A percentile compares a stretch with the other conserved stretches of the same genome.
These are phyloP conservation scores for Ustilago esculenta DNA, from an alignment of 1,284 basidiomycete species.

Conservation along the genomic window DNA sequence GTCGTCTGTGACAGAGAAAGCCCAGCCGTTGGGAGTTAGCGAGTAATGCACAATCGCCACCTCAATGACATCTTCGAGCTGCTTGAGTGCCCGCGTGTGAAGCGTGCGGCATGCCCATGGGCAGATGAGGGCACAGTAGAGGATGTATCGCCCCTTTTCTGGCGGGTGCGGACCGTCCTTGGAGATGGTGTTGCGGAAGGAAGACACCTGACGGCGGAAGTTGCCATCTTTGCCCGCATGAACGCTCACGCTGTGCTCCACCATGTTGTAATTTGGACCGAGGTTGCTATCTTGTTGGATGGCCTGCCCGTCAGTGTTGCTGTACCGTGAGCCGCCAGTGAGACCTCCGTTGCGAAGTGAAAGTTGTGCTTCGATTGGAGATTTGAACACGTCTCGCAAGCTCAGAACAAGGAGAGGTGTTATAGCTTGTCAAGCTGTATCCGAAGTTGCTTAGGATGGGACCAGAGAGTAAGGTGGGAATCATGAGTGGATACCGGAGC, in stretches of 20 bases:
- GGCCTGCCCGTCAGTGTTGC: no score
- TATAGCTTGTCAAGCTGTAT: no score
- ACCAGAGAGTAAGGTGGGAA: no score
- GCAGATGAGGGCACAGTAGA: conserved; percentile 58
- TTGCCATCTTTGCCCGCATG: conserved; percentile 74
- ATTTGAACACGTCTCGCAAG: no score
- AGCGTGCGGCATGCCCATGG: conserved; percentile 90
- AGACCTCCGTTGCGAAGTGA: no score
- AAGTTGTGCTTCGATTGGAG: no score
- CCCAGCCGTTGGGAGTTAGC: conserved; percentile 86
- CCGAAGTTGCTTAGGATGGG: no score
- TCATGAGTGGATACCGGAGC: no score
- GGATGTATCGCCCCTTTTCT: conserved; percentile 76
- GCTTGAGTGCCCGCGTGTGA: conserved; percentile 87
- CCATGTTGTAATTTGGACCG: conserved; percentile 21
- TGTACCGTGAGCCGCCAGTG: no score
- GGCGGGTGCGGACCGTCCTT: conserved; percentile 77
- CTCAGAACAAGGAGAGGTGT: no score
- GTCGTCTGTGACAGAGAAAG: conserved; percentile 71
- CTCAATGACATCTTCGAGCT: conserved; percentile 77
- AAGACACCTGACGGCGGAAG: conserved; percentile 78
- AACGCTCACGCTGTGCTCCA: conserved; percentile 36
- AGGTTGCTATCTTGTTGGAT: no score
- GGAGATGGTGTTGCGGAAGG: conserved; percentile 76
- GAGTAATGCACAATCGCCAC: conserved; percentile 77